Evolutionary conservation across 441 rosid species (phyloP).

Genomic region (Erodium trifolium): DNA sequence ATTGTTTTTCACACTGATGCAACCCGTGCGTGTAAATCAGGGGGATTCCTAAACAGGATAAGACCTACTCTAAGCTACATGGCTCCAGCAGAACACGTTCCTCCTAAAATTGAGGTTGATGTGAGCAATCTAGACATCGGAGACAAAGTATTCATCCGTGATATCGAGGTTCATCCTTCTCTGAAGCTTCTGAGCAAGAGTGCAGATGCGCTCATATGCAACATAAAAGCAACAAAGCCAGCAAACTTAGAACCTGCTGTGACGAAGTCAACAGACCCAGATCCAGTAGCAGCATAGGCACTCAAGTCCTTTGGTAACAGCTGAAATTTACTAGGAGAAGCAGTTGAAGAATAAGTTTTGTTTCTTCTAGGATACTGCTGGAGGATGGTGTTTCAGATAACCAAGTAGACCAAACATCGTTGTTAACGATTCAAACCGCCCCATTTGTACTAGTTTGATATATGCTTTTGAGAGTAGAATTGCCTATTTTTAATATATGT

Average conservation of each 20-base stretch:
- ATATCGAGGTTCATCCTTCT: slow-evolving; percentile 56
- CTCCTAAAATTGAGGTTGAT: slow-evolving; percentile 77
- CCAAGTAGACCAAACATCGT: too few species aligned
- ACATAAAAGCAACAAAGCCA: slow-evolving; percentile 40
- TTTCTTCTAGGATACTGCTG: not conserved
- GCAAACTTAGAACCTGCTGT: slow-evolving; percentile 30
- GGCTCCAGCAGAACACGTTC: slow-evolving; percentile 69
- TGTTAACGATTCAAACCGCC: too few species aligned
- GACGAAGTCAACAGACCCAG: not conserved
- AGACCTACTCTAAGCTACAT: slow-evolving; percentile 43
- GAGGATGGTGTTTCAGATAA: too few species aligned
- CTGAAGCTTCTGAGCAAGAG: slow-evolving; percentile 71
- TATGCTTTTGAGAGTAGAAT: too few species aligned
- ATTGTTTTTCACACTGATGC: too few species aligned
- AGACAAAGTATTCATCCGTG: slow-evolving; percentile 53
- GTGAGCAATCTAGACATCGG: slow-evolving; percentile 69
- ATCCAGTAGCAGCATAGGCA: slow-evolving; percentile 18
- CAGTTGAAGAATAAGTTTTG: slow-evolving; percentile 15
- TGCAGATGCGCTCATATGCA: slow-evolving; percentile 61
- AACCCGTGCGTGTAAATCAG: slow-evolving; percentile 25
- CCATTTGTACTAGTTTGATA: too few species aligned
- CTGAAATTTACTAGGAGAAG: not conserved
- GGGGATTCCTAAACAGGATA: slow-evolving; percentile 48
- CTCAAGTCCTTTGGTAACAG: slow-evolving; percentile 4
- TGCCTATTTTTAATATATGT: too few species aligned